Evolutionary conservation across 441 rosid species (phyloP), one percentile per base, ranked within the genome.

Genomic region (Pelargonium cotyledonis): DNA sequence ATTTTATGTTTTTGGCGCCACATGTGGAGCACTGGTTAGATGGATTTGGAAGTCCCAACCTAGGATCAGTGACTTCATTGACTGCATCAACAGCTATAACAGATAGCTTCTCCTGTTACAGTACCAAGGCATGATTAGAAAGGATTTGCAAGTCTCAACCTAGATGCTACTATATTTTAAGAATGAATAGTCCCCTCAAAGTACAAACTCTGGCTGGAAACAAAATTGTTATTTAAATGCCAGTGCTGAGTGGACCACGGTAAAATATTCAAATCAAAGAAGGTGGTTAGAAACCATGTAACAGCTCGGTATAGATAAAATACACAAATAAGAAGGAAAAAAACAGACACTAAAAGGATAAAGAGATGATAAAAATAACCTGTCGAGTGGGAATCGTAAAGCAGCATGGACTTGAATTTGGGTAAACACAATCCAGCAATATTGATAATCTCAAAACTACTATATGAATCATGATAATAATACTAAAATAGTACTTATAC

Each of bases 21-120:
- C 97, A 95, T 19, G 89, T 79, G 69, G 76, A 68, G 82, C 99
- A 95, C 68, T 77, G 69, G 64, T 64, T 55, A 40, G 89, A 71
- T 4, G 82, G 86, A 78, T 92, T 95, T 2, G 99, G 99, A 16
- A 95, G 82, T 8, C 99, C 99, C 76, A 95, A 69, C 70, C 77
- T 80, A 35, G 91, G 73, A 88, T 95, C 95, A 58, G 81, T 83
- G 60, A 92, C 97, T 75, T 89, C 86, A 75, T 75, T 73, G 1
- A 74, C 68, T 63, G 91, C 70, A 60, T 78, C 79, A 62, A 95
- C 81, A 10, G 53, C 76, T 66, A 85, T 41, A 14, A 72, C 80
- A 69, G 92, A 65, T 80, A 84, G 68, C 46, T 81, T 87, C 69
- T 80, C 92, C 99, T 95, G 83, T 75, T 63, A 74, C 63, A 67